A percentile compares a stretch with the other conserved stretches of the same genome.
phyloP scores from a whole-genome alignment of 2,329 filamentous ascomycete genomes.

The Aureobasidium subglaciale region DNA sequence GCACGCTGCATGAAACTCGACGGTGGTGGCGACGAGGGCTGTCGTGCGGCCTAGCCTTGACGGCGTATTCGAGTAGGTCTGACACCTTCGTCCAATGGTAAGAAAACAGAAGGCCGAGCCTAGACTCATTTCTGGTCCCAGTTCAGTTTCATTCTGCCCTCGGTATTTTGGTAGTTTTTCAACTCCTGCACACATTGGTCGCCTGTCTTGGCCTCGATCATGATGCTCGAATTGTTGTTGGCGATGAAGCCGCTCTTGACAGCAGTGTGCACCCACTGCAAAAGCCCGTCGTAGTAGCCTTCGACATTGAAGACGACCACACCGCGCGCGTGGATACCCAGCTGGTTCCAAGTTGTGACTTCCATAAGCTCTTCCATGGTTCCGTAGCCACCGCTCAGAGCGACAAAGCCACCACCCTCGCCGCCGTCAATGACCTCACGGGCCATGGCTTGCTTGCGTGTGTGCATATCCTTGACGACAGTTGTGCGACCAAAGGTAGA shows the following conservation, averaged over 20 bases:
- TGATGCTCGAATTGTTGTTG: slow-evolving; percentile 62
- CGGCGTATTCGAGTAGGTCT: no score
- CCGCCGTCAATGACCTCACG: slow-evolving; percentile 75
- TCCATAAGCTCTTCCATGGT: slow-evolving; percentile 95
- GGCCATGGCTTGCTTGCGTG: slow-evolving; percentile 90
- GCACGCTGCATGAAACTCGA: background rate
- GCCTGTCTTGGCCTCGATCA: slow-evolving; percentile 66
- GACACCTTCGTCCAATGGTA: no score
- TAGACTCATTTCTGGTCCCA: slow-evolving; percentile 58
- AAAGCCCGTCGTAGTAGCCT: slow-evolving; percentile 83
- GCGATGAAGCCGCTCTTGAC: slow-evolving; percentile 72
- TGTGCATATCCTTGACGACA: slow-evolving; percentile 92
- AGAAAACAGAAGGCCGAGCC: no score
- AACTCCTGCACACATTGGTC: slow-evolving; percentile 66
- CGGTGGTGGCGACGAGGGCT: background rate
- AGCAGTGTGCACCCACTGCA: slow-evolving; percentile 72
- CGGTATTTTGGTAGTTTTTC: slow-evolving; percentile 65
- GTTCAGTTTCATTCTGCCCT: slow-evolving; percentile 69
- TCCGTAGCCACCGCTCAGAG: slow-evolving; percentile 81
- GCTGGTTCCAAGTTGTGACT: slow-evolving; percentile 83
- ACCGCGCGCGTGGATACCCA: slow-evolving; percentile 78
- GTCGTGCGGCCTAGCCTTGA: no score
- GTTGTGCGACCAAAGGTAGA: slow-evolving; percentile 73
- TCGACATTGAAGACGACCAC: slow-evolving; percentile 81
- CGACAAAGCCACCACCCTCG: slow-evolving; percentile 80